Evolutionary conservation across 768 basidiomycete genomes (phyloP).

Genomic region (Guyanaporus albipodus): DNA sequence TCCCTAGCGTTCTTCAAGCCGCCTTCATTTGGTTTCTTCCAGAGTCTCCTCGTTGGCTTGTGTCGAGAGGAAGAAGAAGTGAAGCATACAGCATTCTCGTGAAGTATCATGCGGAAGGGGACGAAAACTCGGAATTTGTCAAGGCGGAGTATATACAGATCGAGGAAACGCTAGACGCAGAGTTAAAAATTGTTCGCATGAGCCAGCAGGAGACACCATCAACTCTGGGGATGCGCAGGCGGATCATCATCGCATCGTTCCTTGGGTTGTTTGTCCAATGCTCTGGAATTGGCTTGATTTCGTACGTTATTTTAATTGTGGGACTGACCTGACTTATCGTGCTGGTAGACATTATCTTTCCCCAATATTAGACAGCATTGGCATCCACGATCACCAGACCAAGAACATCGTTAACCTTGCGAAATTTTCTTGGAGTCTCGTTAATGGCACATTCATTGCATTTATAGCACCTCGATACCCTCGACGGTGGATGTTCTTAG

Average conservation of each 20-base stretch:
- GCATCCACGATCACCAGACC: conserved; percentile 17
- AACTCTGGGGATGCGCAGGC: conserved; percentile 15
- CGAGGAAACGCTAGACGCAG: conserved; percentile 44
- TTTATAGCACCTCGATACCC: conserved; percentile 13
- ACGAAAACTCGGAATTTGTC: conserved; percentile 47
- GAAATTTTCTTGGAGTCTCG: conserved; percentile 9
- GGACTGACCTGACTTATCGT: background rate
- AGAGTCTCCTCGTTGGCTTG: conserved; percentile 64
- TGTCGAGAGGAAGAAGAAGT: conserved; percentile 49
- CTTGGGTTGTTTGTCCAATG: conserved; percentile 15
- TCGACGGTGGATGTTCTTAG: conserved; percentile 14
- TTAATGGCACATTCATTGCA: conserved; percentile 2
- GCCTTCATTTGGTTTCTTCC: conserved; percentile 55
- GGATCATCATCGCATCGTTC: conserved; percentile 8
- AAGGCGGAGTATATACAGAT: conserved; percentile 57
- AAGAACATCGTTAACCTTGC: conserved; percentile 17
- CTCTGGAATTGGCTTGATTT: conserved; percentile 11
- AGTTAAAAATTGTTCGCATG: background rate
- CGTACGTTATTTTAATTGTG: background rate
- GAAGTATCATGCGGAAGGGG: conserved; percentile 61
- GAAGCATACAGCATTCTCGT: conserved; percentile 47
- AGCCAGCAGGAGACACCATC: conserved; percentile 1
- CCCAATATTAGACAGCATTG: conserved; percentile 14
- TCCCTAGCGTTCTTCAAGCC: conserved; percentile 52
- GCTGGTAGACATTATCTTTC: conserved; percentile 8